phyloP scores from a whole-genome alignment of 1,284 basidiomycete species.

The Lentinus polychrous region DNA sequence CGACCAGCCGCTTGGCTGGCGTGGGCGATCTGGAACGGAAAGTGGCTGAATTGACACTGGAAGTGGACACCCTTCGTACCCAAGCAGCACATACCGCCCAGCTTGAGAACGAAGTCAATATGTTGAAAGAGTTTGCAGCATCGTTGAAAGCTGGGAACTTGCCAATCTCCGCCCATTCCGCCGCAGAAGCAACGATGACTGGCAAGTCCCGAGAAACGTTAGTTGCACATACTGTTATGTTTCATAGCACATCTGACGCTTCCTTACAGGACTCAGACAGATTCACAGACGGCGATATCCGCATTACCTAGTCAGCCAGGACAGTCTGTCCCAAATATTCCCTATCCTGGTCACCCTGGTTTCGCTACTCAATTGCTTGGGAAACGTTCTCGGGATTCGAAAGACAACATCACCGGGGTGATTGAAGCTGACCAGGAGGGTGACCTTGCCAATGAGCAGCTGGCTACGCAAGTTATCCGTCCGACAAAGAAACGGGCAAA shows the following conservation, averaged over 20 bases:
- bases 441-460: slow-evolving; percentile 28
- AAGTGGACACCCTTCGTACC: slow-evolving; percentile 17
- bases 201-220: not conserved
- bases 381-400: slow-evolving; percentile 52
- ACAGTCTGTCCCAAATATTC: not conserved
- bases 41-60: slow-evolving; percentile 13
- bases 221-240: not conserved
- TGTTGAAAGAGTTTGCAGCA: slow-evolving; percentile 16
- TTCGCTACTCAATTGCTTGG: slow-evolving; percentile 24
- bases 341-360: not conserved
- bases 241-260: not conserved
- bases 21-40: slow-evolving; percentile 15
- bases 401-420: slow-evolving; percentile 32
- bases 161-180: not conserved
- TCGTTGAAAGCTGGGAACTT: not conserved
- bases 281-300: not conserved
- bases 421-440: slow-evolving; percentile 35
- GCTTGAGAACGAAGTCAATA: slow-evolving; percentile 18
- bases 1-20: slow-evolving; percentile 30
- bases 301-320: not conserved
- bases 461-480: slow-evolving; percentile 29
- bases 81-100: slow-evolving; percentile 13
- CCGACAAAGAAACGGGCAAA: slow-evolving; percentile 49
- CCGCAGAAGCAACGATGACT: not conserved
- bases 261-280: not conserved